Evolutionary conservation across 371 early-diverging fungal species (phyloP).

Genomic region (Choanephora cucurbitarum): DNA sequence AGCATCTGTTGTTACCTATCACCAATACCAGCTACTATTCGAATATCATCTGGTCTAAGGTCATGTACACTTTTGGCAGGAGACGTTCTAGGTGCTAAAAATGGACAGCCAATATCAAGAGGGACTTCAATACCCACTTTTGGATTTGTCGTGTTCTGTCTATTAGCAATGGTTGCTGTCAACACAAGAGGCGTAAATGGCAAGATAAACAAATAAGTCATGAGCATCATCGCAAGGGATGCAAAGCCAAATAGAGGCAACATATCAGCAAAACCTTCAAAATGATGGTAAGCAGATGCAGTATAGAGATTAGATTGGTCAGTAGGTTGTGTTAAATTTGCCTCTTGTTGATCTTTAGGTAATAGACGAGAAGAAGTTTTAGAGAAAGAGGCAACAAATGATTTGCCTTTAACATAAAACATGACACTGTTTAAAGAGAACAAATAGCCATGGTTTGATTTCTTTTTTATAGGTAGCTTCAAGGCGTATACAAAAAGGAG

Average conservation of each 20-base stretch:
- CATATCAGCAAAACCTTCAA: constrained; percentile 9
- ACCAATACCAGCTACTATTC: constrained; percentile 63
- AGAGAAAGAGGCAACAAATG: constrained; percentile 31
- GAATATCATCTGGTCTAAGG: constrained; percentile 64
- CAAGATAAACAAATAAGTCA: constrained; percentile 28
- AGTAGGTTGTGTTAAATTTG: not conserved
- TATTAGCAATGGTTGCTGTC: constrained; percentile 11
- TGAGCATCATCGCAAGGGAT: constrained; percentile 10
- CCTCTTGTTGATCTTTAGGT: not conserved
- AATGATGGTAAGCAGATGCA: constrained; percentile 1
- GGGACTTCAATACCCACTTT: constrained; percentile 7
- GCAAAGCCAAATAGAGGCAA: constrained; percentile 11
- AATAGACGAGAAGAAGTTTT: not conserved
- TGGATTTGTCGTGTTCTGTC: not conserved
- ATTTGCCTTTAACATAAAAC: constrained; percentile 46
- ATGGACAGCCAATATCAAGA: constrained; percentile 36
- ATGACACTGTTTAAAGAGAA: constrained; percentile 13
- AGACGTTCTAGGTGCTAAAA: constrained; percentile 27
- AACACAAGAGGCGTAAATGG: constrained; percentile 23
- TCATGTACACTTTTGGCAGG: constrained; percentile 37
- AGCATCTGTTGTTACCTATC: constrained; percentile 54
- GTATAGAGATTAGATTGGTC: not conserved
- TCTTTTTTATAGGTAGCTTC: too few relatives aligned
- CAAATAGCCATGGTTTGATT: too few relatives aligned
- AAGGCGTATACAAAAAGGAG: too few relatives aligned